Evolutionary conservation across 257 asterid species (phyloP).

Genomic region (Nicotiana otophora): DNA sequence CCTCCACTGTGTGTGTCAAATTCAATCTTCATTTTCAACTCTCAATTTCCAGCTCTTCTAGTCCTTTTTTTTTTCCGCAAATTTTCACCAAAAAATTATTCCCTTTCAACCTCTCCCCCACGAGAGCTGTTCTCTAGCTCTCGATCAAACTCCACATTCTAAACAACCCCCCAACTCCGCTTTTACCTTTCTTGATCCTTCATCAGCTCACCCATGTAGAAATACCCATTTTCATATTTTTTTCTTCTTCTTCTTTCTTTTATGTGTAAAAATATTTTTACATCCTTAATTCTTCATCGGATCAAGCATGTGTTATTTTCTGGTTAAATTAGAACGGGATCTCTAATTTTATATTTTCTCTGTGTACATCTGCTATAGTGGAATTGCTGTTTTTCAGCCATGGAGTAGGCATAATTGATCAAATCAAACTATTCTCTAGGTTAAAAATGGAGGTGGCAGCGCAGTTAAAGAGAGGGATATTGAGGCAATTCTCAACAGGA

Average conservation of each 20-base stretch:
- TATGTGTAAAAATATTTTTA: too few species aligned
- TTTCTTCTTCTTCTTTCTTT: not conserved
- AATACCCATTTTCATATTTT: not conserved
- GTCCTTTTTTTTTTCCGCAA: not conserved
- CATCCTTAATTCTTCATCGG: not conserved
- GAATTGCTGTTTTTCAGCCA: not conserved
- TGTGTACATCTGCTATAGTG: not conserved
- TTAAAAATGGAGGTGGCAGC: slow-evolving; percentile 31
- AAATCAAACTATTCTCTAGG: not conserved
- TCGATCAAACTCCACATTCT: too few species aligned
- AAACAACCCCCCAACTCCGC: too few species aligned
- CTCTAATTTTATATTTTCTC: not conserved
- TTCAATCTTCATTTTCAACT: not conserved
- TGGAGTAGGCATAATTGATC: not conserved
- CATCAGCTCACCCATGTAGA: not conserved
- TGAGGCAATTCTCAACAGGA: slow-evolving; percentile 89
- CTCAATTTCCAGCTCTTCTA: not conserved
- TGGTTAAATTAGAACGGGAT: not conserved
- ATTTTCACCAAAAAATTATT: not conserved
- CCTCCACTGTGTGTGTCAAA: not conserved
- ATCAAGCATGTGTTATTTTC: not conserved
- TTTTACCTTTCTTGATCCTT: not conserved
- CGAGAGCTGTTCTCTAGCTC: too few species aligned
- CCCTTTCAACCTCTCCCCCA: not conserved
- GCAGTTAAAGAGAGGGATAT: slow-evolving; percentile 65